Conservation (phyloP, 2,329 filamentous ascomycete species). For the Falciphora oryzae region DNA sequence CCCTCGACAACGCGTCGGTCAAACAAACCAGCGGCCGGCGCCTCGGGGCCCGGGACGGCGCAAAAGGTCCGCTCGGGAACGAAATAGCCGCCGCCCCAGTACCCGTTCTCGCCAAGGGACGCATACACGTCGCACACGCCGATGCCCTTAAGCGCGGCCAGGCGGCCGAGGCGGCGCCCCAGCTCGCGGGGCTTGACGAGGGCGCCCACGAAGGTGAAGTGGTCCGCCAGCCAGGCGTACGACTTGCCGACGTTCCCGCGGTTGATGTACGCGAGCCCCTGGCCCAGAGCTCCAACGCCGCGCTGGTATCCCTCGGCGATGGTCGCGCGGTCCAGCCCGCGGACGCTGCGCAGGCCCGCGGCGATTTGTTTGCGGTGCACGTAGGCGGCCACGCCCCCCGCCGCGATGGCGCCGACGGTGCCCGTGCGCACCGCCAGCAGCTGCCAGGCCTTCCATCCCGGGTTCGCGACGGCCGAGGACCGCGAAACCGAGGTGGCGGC, state of each 20-base stretch:
- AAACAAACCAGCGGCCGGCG: conserved; percentile 36
- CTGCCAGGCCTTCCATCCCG: conserved; percentile 50
- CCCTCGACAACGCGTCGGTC: conserved; percentile 56
- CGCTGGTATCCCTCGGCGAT: conserved; percentile 44
- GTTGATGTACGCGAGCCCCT: conserved; percentile 52
- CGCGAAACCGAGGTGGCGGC: conserved; percentile 21
- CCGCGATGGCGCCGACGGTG: conserved; percentile 73
- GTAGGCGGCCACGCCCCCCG: conserved; percentile 77
- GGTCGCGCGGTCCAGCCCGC: conserved; percentile 41
- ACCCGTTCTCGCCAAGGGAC: conserved; percentile 65
- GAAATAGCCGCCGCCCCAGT: conserved; percentile 54
- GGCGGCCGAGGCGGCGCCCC: conserved; percentile 56
- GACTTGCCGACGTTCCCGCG: conserved; percentile 58
- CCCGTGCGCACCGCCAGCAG: conserved; percentile 72
- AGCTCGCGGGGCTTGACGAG: conserved; percentile 70
- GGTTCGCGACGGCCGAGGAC: conserved; percentile 19
- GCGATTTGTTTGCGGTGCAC: conserved; percentile 66
- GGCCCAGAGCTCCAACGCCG: conserved; percentile 42
- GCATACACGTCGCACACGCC: conserved; percentile 73
- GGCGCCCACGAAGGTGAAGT: conserved; percentile 80
- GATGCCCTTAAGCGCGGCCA: conserved; percentile 56
- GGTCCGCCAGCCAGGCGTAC: conserved; percentile 72
- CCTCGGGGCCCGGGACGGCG: conserved; percentile 43
- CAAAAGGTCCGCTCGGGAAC: conserved; percentile 73
- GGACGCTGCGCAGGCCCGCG: conserved; percentile 38